Percentiles rank a stretch among this genome's conserved stretches.
Conservation (phyloP, 768 basidiomycete species). For the Russula olivacea region DNA sequence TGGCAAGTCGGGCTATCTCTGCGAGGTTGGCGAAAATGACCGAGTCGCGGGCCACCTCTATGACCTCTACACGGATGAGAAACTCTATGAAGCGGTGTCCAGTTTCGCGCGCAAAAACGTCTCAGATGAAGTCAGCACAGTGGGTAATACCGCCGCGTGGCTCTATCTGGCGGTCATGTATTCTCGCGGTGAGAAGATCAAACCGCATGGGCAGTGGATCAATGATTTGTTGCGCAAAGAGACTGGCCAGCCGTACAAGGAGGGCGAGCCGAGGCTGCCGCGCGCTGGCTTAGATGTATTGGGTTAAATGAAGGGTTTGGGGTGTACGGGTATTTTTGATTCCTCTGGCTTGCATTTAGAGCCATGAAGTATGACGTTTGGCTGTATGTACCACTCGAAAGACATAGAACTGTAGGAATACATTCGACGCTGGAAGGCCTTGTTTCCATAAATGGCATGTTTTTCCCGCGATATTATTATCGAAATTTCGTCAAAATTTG, state of each 20-base stretch:
- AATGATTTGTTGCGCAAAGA: slow-evolving; percentile 76
- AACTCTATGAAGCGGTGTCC: slow-evolving; percentile 40
- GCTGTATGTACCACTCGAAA: background rate
- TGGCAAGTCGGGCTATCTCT: slow-evolving; percentile 84
- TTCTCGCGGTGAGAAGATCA: slow-evolving; percentile 63
- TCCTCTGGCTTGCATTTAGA: slow-evolving; percentile 1
- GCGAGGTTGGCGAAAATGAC: slow-evolving; percentile 67
- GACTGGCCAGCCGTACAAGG: slow-evolving; percentile 61
- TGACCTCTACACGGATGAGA: slow-evolving; percentile 72
- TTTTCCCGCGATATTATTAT: background rate
- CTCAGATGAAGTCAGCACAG: slow-evolving; percentile 78
- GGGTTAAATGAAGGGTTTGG: slow-evolving; percentile 6
- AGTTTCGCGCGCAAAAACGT: slow-evolving; percentile 64
- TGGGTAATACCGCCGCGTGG: slow-evolving; percentile 68
- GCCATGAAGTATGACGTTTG: background rate
- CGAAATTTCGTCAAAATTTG: background rate
- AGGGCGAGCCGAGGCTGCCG: slow-evolving; percentile 67
- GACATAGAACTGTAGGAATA: background rate
- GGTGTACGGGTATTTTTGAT: background rate
- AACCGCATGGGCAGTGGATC: slow-evolving; percentile 79
- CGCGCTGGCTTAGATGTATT: slow-evolving; percentile 32
- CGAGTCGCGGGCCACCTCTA: slow-evolving; percentile 71
- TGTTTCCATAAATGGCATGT: background rate
- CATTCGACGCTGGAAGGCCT: no score
- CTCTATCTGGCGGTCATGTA: slow-evolving; percentile 77